phyloP scores from a whole-genome alignment of 108 stramenopile species.

The Fragilaria crotonensis region DNA sequence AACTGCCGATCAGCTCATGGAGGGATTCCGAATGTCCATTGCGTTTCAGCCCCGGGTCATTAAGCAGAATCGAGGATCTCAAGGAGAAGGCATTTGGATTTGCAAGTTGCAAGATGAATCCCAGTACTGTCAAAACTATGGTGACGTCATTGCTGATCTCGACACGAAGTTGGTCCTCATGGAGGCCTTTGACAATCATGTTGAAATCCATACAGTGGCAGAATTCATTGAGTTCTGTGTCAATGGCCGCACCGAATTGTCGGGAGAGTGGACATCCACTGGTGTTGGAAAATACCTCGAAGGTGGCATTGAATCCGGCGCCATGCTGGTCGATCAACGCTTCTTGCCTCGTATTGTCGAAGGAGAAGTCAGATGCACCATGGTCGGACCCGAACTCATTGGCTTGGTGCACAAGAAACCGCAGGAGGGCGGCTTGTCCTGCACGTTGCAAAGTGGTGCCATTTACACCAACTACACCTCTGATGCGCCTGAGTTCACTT shows the following conservation, averaged over 20 bases:
- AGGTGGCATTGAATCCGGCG: constrained; percentile 1
- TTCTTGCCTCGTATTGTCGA: constrained; percentile 6
- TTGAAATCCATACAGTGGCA: constrained; percentile 3
- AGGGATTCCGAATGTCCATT: constrained; percentile 2
- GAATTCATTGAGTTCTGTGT: constrained; percentile 9
- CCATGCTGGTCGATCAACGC: constrained; percentile 8
- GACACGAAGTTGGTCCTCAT: constrained; percentile 1
- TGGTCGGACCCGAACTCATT: constrained; percentile 9
- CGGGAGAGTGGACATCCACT: constrained; percentile 4
- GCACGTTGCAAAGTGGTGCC: constrained; percentile 4
- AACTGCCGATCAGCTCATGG: background rate
- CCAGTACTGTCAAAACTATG: constrained; percentile 4
- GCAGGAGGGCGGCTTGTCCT: constrained; percentile 3
- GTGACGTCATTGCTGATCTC: background rate
- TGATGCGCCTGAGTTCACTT: constrained; percentile 1
- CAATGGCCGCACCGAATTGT: background rate
- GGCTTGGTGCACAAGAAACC: constrained; percentile 12
- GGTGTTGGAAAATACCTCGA: constrained; percentile 4
- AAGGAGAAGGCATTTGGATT: constrained; percentile 9
- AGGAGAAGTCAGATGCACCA: constrained; percentile 6
- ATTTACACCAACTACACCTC: constrained; percentile 8
- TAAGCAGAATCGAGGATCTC: constrained; percentile 5
- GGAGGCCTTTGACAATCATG: constrained; percentile 8
- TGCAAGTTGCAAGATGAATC: constrained; percentile 3
- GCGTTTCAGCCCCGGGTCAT: constrained; percentile 4